Base-by-base conservation (phyloP, 371 early-diverging fungal genomes). In the Basidiobolus heterosporus region DNA sequence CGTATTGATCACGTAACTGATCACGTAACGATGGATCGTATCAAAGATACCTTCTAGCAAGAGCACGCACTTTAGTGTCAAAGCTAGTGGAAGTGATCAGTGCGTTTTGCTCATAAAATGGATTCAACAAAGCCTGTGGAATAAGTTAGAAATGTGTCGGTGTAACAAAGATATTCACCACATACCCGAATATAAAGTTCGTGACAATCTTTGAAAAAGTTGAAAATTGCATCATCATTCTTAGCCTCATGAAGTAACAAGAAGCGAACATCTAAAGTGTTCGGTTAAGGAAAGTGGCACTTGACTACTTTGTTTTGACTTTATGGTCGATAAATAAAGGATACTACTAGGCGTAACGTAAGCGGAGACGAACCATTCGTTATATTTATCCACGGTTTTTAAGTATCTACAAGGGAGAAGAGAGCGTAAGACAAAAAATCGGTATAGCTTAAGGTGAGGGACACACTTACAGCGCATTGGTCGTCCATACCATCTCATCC, bases 331-430 rank as follows among this genome's bases (percentile, higher is more conserved):
- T 51, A 35, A 5, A 14, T 4, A 36, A 41, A 43, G 43, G 41
- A 44, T 71, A 80, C 85, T 90, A 56, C 83, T 84, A 18, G 94
- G 82, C 3, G 91, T 78, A 7, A 95, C 84, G 57, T 88, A 93
- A 5, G 88, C 88, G 4, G 91, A 88, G 9, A 94, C 83, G 53
- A 72, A 76, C 67, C 79, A 83, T 52, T 97, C 94, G 53, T 92
- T 93, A 67, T 88, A 92, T 55, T 83, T 74, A 64, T 97, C 97
- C 42, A 97, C 80, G 0, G 84, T 75, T 56, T 90, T 92, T 37
- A 95, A 68, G 57, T 90, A 94, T 75, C 91, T 90, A 37, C 30
- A 30, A 30, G 30, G 3, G 9, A 30, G 38, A 46, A 8, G 18
- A 53, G 45, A 39, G 22, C 19, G 46, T 17, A 36, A 45, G 40